phyloP scores from a whole-genome alignment of 768 basidiomycete species.

The Leccinum truebloodii region DNA sequence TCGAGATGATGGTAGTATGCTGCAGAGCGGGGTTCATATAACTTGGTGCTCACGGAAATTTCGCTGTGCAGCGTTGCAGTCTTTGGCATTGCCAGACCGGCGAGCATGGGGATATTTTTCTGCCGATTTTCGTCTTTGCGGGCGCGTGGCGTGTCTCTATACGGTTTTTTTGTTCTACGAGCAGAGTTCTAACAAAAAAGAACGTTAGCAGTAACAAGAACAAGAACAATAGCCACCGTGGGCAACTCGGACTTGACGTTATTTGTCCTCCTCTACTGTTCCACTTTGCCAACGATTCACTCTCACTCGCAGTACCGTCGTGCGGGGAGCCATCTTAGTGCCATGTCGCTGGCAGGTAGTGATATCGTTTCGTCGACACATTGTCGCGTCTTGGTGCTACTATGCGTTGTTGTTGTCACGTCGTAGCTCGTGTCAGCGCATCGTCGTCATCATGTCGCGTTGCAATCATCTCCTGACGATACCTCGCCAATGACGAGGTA shows the following conservation, averaged over 20 bases:
- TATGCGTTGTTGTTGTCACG: too few relatives aligned
- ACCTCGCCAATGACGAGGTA: too few relatives aligned
- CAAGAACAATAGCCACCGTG: not conserved
- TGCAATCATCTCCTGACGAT: too few relatives aligned
- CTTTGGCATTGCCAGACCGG: not conserved
- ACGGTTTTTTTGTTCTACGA: not conserved
- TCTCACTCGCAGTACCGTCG: slow-evolving; percentile 1
- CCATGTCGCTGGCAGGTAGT: too few relatives aligned
- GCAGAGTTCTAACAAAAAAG: not conserved
- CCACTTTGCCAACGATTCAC: not conserved
- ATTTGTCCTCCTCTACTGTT: not conserved
- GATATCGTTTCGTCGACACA: too few relatives aligned
- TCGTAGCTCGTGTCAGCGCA: too few relatives aligned
- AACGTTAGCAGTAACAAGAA: not conserved
- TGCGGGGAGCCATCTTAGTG: too few relatives aligned
- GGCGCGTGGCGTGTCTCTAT: not conserved
- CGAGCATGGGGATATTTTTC: not conserved
- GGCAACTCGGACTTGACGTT: not conserved
- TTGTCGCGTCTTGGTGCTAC: too few relatives aligned
- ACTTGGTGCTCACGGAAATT: not conserved
- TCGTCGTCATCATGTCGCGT: too few relatives aligned
- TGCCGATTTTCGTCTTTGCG: not conserved
- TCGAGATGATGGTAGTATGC: not conserved
- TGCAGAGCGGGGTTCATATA: not conserved
- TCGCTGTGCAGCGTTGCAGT: not conserved